Conservation (phyloP, 2,329 filamentous ascomycete genomes). For the Fusarium hainanense region DNA sequence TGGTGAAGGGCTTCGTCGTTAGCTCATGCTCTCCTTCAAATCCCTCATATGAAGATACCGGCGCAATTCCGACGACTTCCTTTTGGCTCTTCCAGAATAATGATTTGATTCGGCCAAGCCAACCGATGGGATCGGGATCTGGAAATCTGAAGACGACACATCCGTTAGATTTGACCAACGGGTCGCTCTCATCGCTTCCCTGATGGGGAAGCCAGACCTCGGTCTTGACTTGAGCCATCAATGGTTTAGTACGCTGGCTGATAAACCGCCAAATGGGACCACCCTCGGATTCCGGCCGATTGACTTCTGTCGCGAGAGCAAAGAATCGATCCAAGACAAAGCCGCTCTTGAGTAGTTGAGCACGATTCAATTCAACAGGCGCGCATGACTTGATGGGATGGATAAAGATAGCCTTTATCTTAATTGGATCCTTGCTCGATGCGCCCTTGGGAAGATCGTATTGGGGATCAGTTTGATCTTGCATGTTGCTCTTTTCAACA, state of each 20-base stretch:
- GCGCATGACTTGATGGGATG: slow-evolving; percentile 48
- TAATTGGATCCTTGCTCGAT: slow-evolving; percentile 10
- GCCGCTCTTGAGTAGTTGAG: slow-evolving; percentile 41
- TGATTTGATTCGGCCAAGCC: neutral
- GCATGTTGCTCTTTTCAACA: slow-evolving; percentile 41
- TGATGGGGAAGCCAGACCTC: slow-evolving; percentile 21
- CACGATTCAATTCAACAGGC: slow-evolving; percentile 41
- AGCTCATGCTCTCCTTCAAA: neutral
- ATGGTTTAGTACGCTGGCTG: slow-evolving; percentile 43
- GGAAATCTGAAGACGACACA: slow-evolving; percentile 22
- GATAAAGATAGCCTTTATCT: slow-evolving; percentile 45
- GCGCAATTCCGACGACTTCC: neutral
- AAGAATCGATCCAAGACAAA: slow-evolving; percentile 45
- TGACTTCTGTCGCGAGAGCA: slow-evolving; percentile 46
- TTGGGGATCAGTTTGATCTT: slow-evolving; percentile 38
- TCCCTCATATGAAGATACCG: neutral
- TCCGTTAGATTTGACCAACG: neutral
- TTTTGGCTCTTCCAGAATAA: accelerated
- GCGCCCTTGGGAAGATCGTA: slow-evolving; percentile 22
- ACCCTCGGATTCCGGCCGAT: slow-evolving; percentile 29
- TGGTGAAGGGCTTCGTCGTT: slow-evolving; percentile 10
- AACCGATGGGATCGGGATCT: neutral
- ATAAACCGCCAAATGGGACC: slow-evolving; percentile 41
- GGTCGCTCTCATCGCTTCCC: neutral
- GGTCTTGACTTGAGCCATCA: slow-evolving; percentile 33